phyloP scores from a whole-genome alignment of 2,329 filamentous ascomycete species.

The Alternaria dauci region DNA sequence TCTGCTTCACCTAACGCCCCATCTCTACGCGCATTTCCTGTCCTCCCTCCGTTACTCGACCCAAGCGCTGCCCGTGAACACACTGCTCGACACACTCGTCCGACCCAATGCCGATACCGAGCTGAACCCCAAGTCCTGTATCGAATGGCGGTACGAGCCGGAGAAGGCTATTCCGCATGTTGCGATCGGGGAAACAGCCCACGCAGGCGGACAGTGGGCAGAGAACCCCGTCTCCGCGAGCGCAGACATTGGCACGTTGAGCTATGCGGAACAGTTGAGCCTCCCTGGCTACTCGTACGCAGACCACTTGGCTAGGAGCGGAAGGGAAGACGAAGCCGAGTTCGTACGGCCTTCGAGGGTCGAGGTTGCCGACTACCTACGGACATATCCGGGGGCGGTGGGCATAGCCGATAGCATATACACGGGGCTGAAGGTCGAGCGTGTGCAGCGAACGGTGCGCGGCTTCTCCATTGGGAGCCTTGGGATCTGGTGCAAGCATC shows the following conservation, averaged over 20 bases:
- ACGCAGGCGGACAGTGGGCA: constrained; percentile 67
- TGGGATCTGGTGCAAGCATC: constrained; percentile 62
- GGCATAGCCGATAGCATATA: constrained; percentile 60
- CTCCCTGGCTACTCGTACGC: constrained; percentile 67
- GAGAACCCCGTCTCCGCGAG: constrained; percentile 62
- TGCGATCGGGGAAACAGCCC: constrained; percentile 60
- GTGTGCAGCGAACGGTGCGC: constrained; percentile 55
- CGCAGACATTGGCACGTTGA: constrained; percentile 66
- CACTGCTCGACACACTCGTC: constrained; percentile 66
- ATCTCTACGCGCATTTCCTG: constrained; percentile 66
- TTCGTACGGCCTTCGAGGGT: constrained; percentile 64
- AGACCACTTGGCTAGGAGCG: constrained; percentile 58
- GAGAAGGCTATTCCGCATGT: constrained; percentile 62
- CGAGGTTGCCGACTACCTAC: constrained; percentile 65
- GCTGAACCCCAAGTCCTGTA: constrained; percentile 60
- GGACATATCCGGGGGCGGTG: constrained; percentile 62
- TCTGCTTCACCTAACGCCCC: constrained; percentile 59
- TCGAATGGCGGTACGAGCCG: constrained; percentile 63
- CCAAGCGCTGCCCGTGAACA: constrained; percentile 67
- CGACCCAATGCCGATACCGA: constrained; percentile 67
- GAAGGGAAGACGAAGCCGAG: constrained; percentile 53
- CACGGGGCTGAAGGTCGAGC: constrained; percentile 53
- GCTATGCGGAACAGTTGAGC: constrained; percentile 69
- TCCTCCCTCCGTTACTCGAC: constrained; percentile 68
- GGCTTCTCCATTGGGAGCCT: constrained; percentile 63